Conservation (phyloP, 2,329 filamentous ascomycete genomes). For the Arthrobotrys musiformis region DNA sequence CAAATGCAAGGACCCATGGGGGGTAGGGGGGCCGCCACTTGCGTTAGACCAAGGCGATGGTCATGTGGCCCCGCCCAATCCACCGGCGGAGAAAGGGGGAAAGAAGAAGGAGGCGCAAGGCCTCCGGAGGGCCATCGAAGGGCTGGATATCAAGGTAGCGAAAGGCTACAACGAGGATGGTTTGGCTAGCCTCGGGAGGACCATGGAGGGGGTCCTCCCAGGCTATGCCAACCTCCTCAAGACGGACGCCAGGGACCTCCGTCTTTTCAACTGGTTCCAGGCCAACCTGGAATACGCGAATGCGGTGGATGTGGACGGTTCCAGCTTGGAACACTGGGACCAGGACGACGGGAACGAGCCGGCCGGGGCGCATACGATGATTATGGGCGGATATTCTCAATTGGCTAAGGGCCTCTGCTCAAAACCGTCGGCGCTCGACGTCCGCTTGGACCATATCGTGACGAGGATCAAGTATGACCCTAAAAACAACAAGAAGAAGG, state of each 20-base stretch:
- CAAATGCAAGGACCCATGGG: constrained; percentile 79
- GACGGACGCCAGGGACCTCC: constrained; percentile 84
- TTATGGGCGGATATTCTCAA: constrained; percentile 92
- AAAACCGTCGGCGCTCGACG: constrained; percentile 78
- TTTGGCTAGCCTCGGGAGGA: constrained; percentile 83
- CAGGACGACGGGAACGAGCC: constrained; percentile 98
- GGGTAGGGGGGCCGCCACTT: constrained; percentile 77
- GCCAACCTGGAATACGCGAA: constrained; percentile 99
- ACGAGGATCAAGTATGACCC: constrained; percentile 73
- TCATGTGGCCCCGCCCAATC: constrained; percentile 12
- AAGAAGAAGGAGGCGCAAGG: background rate
- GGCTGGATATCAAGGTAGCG: constrained; percentile 72
- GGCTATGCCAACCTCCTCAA: constrained; percentile 88
- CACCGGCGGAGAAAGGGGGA: background rate
- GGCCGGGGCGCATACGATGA: constrained; percentile 91
- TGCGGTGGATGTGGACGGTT: constrained; percentile 83
- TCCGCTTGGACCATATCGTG: constrained; percentile 78
- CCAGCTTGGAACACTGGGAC: constrained; percentile 93
- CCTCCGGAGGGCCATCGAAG: background rate
- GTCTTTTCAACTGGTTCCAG: constrained; percentile 96
- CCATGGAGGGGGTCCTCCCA: constrained; percentile 88
- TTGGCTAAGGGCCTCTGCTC: constrained; percentile 87
- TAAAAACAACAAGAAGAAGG: constrained; percentile 61
- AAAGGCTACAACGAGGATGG: constrained; percentile 70
- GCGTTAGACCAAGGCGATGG: constrained; percentile 61